Evolutionary conservation across 129 eudicot species (phyloP).

Genomic region (Daucus carota): DNA sequence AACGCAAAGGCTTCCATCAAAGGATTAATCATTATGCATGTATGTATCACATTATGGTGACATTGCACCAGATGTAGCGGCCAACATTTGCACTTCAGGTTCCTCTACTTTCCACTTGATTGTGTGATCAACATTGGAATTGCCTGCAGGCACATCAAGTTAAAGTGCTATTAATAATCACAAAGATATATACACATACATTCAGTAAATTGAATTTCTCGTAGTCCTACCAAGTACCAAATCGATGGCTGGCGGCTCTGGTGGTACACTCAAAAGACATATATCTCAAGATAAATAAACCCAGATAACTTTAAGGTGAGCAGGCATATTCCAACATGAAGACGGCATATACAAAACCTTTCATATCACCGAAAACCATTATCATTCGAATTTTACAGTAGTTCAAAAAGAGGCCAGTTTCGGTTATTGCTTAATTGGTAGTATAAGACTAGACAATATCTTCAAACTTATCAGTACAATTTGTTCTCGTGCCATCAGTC

Average conservation of each 20-base stretch:
- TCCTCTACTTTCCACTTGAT: slow-evolving; percentile 38
- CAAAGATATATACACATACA: neutral
- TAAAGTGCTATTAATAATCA: neutral
- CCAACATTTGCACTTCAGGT: slow-evolving; percentile 52
- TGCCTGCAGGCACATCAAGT: slow-evolving; percentile 25
- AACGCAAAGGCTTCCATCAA: too few relatives aligned
- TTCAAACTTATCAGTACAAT: too few relatives aligned
- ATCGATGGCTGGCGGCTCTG: slow-evolving; percentile 39
- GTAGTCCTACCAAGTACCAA: slow-evolving; percentile 43
- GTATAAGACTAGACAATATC: too few relatives aligned
- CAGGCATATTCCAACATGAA: neutral
- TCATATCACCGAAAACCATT: neutral
- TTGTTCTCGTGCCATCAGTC: too few relatives aligned
- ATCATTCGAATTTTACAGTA: too few relatives aligned
- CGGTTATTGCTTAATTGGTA: too few relatives aligned
- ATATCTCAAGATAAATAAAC: neutral
- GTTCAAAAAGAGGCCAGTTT: neutral
- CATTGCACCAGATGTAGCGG: slow-evolving; percentile 60
- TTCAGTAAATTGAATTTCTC: neutral
- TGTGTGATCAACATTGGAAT: slow-evolving; percentile 34
- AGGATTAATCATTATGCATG: neutral
- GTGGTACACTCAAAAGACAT: slow-evolving; percentile 50
- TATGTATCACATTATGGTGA: slow-evolving; percentile 37
- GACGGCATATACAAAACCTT: neutral
- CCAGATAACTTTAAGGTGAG: neutral